phyloP scores from a whole-genome alignment of 2,329 filamentous ascomycete species.

The Alternaria triticina region DNA sequence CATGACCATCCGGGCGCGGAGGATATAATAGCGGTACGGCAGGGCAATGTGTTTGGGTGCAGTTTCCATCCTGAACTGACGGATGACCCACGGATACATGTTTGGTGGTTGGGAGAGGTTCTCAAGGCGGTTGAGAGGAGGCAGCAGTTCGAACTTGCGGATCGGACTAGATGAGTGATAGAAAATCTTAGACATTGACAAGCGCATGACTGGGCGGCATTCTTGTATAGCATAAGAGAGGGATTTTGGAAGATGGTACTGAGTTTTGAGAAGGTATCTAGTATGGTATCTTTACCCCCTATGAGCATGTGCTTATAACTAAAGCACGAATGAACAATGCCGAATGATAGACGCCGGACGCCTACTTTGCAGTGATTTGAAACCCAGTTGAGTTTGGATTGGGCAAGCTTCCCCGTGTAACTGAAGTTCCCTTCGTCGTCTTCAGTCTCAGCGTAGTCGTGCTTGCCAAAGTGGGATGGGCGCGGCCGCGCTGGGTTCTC shows the following conservation, averaged over 20 bases:
- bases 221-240: conserved; percentile 10
- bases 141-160: conserved; percentile 40
- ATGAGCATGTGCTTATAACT: neutral
- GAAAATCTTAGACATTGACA: neutral
- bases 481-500: neutral
- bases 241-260: conserved; percentile 15
- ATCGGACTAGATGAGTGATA: conserved; percentile 26
- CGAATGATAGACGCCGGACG: conserved; percentile 21
- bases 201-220: neutral
- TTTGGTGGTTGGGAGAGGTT: conserved; percentile 88
- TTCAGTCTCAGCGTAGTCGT: neutral
- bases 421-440: neutral
- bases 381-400: neutral
- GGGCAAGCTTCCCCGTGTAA: neutral
- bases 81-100: conserved; percentile 83
- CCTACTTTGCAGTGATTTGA: conserved; percentile 19
- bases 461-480: neutral
- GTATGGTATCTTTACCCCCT: neutral
- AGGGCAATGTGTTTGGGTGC: conserved; percentile 91
- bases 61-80: conserved; percentile 97
- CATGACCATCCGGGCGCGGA: conserved; percentile 56
- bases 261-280: conserved; percentile 6
- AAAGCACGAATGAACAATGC: neutral
- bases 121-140: conserved; percentile 40
- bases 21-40: conserved; percentile 85